A percentile compares a stretch with the other conserved stretches of the same genome.
These are phyloP conservation scores for Penicillium carneum DNA, from an alignment of 2,329 filamentous ascomycete species.

Conservation along the genomic window DNA sequence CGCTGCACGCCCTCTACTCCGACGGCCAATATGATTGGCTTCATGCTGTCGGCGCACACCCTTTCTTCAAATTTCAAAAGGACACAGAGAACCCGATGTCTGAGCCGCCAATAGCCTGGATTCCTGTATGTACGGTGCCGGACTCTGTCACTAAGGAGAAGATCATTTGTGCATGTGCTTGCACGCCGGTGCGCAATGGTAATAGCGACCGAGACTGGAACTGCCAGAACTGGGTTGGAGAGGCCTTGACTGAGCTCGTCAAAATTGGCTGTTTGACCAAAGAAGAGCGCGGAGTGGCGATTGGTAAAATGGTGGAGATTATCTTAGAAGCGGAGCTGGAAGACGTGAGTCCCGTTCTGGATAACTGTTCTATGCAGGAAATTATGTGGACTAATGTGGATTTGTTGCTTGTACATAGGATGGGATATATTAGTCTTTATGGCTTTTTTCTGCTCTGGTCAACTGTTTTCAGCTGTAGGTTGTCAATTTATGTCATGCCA, in stretches of 20 bases:
- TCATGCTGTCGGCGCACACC: conserved; percentile 39
- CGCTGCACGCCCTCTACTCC: conserved; percentile 36
- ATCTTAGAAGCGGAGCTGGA: conserved; percentile 40
- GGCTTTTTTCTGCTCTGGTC: neutral
- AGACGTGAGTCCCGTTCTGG: conserved; percentile 8
- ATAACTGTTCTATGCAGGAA: neutral
- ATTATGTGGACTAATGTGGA: neutral
- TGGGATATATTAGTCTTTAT: neutral
- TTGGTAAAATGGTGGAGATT: conserved; percentile 39
- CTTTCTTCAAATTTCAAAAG: conserved; percentile 36
- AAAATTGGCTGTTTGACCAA: conserved; percentile 31
- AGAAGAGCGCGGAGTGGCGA: conserved; percentile 30
- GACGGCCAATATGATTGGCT: conserved; percentile 30
- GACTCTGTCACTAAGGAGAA: conserved; percentile 21
- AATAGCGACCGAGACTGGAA: conserved; percentile 41
- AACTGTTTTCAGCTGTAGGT: neutral
- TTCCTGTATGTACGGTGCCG: conserved; percentile 29
- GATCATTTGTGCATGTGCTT: conserved; percentile 31
- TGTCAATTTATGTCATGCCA: neutral
- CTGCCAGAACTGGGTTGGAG: conserved; percentile 45
- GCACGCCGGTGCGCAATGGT: conserved; percentile 37
- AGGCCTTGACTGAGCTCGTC: conserved; percentile 37
- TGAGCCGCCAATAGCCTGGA: conserved; percentile 23
- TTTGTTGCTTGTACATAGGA: neutral
- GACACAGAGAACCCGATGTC: conserved; percentile 22